phyloP scores from a whole-genome alignment of 805 yeast species.

The Candida krabiensis region DNA sequence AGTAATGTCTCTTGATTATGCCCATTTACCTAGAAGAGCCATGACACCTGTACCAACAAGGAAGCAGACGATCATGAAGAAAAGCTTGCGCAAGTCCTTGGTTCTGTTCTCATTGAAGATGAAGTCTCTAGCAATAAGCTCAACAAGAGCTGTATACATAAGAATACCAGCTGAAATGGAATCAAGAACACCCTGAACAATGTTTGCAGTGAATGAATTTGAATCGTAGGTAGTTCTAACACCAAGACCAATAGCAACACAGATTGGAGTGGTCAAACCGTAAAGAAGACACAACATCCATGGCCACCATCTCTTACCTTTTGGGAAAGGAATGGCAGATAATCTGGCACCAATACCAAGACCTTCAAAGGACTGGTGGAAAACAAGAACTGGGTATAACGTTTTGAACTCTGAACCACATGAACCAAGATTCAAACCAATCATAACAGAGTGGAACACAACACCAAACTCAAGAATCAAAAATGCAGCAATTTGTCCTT shows the following conservation, averaged over 20 bases:
- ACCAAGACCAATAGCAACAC: conserved; percentile 76
- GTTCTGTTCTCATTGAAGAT: conserved; percentile 58
- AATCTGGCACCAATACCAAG: conserved; percentile 79
- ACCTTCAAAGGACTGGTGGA: conserved; percentile 84
- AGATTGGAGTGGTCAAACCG: conserved; percentile 65
- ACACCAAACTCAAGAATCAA: conserved; percentile 75
- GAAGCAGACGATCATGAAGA: conserved; percentile 51
- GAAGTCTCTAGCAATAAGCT: conserved; percentile 75
- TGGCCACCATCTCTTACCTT: conserved; percentile 45
- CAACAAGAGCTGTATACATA: conserved; percentile 73
- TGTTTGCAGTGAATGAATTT: conserved; percentile 54
- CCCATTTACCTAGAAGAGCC: conserved; percentile 78
- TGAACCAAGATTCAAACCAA: conserved; percentile 75
- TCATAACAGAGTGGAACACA: conserved; percentile 76
- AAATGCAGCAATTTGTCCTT: conserved; percentile 53
- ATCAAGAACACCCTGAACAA: conserved; percentile 70
- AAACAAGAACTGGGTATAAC: conserved; percentile 63
- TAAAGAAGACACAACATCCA: conserved; percentile 51
- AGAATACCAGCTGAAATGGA: conserved; percentile 75
- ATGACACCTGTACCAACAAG: conserved; percentile 66
- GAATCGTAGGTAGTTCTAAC: conserved; percentile 62
- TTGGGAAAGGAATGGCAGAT: conserved; percentile 50
- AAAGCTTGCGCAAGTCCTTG: conserved; percentile 47
- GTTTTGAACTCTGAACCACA: conserved; percentile 73
- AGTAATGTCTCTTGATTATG: conserved; percentile 33